Percentiles rank a stretch among this genome's conserved stretches.
Conservation (phyloP, 495 filamentous ascomycete genomes). For the Penicillium salamii region DNA sequence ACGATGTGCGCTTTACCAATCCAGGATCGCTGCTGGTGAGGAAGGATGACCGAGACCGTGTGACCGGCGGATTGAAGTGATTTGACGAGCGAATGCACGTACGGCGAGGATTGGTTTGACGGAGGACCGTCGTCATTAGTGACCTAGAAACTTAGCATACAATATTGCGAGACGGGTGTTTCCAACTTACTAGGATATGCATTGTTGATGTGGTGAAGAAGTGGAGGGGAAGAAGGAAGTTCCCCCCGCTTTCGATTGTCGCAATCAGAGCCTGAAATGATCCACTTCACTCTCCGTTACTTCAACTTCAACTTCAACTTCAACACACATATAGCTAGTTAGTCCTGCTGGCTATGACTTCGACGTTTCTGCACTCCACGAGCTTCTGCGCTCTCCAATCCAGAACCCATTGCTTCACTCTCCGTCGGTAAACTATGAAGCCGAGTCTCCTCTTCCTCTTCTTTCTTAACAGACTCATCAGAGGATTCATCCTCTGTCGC, state of each 20-base stretch:
- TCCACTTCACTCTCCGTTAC: background rate
- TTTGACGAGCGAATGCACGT: conserved; percentile 81
- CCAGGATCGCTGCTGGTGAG: conserved; percentile 91
- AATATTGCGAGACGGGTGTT: no score
- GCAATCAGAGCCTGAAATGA: conserved; percentile 4
- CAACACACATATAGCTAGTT: no score
- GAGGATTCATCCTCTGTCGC: conserved; percentile 12
- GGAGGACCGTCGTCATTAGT: conserved; percentile 96
- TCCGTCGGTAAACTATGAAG: conserved; percentile 19
- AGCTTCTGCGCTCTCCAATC: conserved; percentile 30
- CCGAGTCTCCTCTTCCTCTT: conserved; percentile 19
- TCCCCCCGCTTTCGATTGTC: conserved; percentile 7
- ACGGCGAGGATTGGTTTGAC: conserved; percentile 85
- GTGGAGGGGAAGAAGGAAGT: conserved; percentile 17
- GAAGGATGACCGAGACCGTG: conserved; percentile 82
- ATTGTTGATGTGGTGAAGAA: conserved; percentile 25
- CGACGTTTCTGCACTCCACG: conserved; percentile 36
- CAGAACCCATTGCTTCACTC: conserved; percentile 26
- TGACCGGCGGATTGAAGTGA: conserved; percentile 76
- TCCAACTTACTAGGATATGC: conserved; percentile 48
- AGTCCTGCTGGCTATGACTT: conserved; percentile 22
- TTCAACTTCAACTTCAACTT: no score
- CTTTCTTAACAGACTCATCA: conserved; percentile 17
- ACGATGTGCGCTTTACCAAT: conserved; percentile 97
- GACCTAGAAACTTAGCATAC: no score